phyloP scores from a whole-genome alignment of 2,329 filamentous ascomycete genomes.

The Ophiostoma novo-ulmi region DNA sequence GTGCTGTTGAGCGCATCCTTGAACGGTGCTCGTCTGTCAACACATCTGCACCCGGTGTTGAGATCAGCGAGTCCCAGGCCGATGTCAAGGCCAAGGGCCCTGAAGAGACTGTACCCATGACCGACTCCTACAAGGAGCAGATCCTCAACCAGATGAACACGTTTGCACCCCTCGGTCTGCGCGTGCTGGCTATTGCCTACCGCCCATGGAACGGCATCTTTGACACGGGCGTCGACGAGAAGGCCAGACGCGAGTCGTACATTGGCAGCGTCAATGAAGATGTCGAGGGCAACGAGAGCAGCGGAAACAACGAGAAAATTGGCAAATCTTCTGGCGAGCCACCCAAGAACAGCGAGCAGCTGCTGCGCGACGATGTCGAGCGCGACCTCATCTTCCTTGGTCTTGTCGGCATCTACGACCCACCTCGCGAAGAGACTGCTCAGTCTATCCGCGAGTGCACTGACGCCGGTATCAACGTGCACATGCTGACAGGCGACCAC shows the following conservation, averaged over 20 bases:
- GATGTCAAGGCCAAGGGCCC: conserved; percentile 26
- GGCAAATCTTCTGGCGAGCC: conserved; percentile 28
- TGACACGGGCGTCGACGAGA: conserved; percentile 29
- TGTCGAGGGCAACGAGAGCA: conserved; percentile 26
- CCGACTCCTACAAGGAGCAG: conserved; percentile 45
- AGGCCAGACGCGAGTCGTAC: conserved; percentile 4
- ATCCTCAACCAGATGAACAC: conserved; percentile 52
- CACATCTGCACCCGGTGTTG: conserved; percentile 34
- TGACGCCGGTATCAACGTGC: conserved; percentile 68
- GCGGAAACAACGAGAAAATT: conserved; percentile 4
- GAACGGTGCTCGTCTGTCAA: conserved; percentile 50
- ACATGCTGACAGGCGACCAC: conserved; percentile 83
- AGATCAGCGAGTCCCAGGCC: conserved; percentile 28
- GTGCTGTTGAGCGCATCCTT: conserved; percentile 56
- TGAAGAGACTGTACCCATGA: conserved; percentile 42
- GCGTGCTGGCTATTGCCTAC: conserved; percentile 67
- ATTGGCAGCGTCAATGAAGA: conserved; percentile 25
- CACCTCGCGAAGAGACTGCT: conserved; percentile 74
- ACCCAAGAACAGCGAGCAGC: conserved; percentile 52
- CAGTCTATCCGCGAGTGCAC: conserved; percentile 65
- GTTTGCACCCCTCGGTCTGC: conserved; percentile 63
- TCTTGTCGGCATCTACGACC: conserved; percentile 82
- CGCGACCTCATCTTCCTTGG: conserved; percentile 66
- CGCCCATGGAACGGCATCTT: conserved; percentile 53
- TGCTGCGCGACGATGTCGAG: conserved; percentile 57